Conservation (phyloP, 352 stramenopile species). For the Globisporangium alternatum region DNA sequence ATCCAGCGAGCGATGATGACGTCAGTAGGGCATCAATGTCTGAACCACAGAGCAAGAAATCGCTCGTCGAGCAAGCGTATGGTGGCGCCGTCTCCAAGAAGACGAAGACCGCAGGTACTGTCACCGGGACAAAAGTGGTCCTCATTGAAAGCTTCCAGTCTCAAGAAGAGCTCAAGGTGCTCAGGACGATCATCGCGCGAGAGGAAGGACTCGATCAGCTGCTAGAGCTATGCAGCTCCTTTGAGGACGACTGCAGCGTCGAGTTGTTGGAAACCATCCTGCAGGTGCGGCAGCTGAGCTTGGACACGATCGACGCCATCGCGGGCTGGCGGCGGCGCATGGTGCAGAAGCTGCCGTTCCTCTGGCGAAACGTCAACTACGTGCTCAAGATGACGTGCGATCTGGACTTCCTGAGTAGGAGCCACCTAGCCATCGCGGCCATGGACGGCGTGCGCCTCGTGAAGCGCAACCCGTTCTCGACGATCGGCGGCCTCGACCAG, state of each 20-base stretch:
- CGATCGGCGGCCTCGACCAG: slow-evolving; percentile 61
- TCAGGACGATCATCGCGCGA: slow-evolving; percentile 59
- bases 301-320: slow-evolving; percentile 55
- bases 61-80: slow-evolving; percentile 1
- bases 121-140: slow-evolving; percentile 29
- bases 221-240: slow-evolving; percentile 41
- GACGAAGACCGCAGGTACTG: no score
- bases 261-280: slow-evolving; percentile 55
- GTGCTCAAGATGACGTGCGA: slow-evolving; percentile 65
- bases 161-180: slow-evolving; percentile 59
- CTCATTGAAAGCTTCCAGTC: slow-evolving; percentile 55
- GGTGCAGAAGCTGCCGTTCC: slow-evolving; percentile 55
- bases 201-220: slow-evolving; percentile 56
- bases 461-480: slow-evolving; percentile 71
- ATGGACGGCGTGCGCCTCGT: slow-evolving; percentile 55
- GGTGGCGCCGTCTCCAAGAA: neutral
- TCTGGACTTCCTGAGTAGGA: slow-evolving; percentile 74
- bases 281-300: slow-evolving; percentile 37
- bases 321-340: slow-evolving; percentile 60
- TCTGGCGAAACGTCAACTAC: slow-evolving; percentile 66
- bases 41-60: neutral
- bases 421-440: slow-evolving; percentile 39
- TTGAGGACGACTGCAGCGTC: slow-evolving; percentile 39
- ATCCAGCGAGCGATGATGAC: neutral
- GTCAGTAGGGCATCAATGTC: neutral